Percentiles rank a stretch among this genome's conserved stretches.
These are phyloP conservation scores for Cryphonectria carpinicola DNA, from an alignment of 2,329 filamentous ascomycete genomes.

Conservation along the genomic window DNA sequence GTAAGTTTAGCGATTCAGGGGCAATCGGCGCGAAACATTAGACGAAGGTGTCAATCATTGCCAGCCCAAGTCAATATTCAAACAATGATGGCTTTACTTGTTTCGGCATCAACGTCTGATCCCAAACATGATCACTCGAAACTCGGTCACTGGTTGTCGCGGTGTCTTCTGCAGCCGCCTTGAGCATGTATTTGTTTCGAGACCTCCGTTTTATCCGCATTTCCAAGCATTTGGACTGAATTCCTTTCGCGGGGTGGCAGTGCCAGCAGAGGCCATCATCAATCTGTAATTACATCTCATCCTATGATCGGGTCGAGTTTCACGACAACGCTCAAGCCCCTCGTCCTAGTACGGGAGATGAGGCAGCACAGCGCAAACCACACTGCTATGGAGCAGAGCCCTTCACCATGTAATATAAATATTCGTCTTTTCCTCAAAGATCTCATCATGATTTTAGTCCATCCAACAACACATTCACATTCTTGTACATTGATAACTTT, in stretches of 20 bases:
- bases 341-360: not conserved
- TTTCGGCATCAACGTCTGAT: not conserved
- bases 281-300: not conserved
- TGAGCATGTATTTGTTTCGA: not conserved
- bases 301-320: not conserved
- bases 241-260: not conserved
- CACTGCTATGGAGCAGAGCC: not conserved
- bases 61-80: not conserved
- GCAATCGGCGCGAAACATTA: not conserved
- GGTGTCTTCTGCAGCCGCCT: not conserved
- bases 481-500: not conserved
- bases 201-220: not conserved
- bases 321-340: not conserved
- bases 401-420: not conserved
- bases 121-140: constrained; percentile 1
- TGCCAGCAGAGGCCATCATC: not conserved
- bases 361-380: not conserved
- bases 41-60: constrained; percentile 6
- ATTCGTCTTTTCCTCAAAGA: not conserved
- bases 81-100: not conserved
- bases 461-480: not conserved
- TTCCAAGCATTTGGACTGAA: not conserved
- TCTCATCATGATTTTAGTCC: not conserved
- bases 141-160: not conserved
- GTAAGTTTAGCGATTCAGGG: not conserved